Base-by-base conservation (phyloP, 192 early-diverging fungal species). In the Coemansia umbellata region DNA sequence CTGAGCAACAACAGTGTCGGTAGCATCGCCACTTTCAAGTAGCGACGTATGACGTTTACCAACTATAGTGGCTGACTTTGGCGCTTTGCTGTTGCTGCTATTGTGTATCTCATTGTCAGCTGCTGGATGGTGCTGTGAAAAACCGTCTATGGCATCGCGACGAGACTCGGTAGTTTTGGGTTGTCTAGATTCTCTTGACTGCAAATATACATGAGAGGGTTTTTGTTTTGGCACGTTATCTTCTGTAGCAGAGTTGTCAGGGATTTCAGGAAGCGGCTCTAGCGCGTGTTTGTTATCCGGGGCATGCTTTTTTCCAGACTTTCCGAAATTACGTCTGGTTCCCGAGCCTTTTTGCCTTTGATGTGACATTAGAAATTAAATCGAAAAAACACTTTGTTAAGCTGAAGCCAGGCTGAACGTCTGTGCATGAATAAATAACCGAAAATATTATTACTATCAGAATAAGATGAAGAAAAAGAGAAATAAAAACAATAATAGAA, bases 261-360 rank as follows among this genome's bases (percentile, higher is more conserved):
- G 43, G 8, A 74, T 56, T 35, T 67, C 72, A 8, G 72, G 72
- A 14, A 74, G 59, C 1, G 72, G 57, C 50, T 74, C 72, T 11
- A 68, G 60, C 31, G 37, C 28, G 6, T 33, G 37, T 18, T 47
- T 47, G 15, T 33, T 17, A 33, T 42, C 10, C 35, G 18, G 14
- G 58, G 21, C 39, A 27, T 11, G 22, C 21, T 41, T 56, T 47
- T 55, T 62, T 26, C 47, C 18, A 3, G 56, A 31, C 35, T 58
- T 61, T 14, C 30, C 42, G 1, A 49, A 18, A 21, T 43, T 31
- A 24, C 59, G 58, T 32, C 55, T 30, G 48, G 27, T 45, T 9
- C 35, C 53, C 13, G 64, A 47, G 27, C 47, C 31, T 37, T 41
- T 51, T n/a, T 22, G 36, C 45, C 43, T 67, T 32, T 59, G 58